Evolutionary conservation across 2,329 filamentous ascomycete species (phyloP).

Genomic region (Biscogniauxia mediterranea): DNA sequence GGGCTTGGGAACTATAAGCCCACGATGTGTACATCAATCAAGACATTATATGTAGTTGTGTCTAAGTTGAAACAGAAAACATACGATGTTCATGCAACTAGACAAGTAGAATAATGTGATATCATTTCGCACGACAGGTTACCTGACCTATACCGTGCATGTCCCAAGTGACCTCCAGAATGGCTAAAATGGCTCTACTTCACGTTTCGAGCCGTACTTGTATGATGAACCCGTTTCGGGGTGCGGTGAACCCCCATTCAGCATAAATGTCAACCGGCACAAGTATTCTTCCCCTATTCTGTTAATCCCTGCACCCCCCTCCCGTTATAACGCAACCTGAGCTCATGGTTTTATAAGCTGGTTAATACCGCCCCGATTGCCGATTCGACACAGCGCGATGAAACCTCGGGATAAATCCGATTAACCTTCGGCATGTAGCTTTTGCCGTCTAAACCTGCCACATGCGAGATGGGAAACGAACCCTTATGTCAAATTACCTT

Average conservation of each 20-base stretch:
- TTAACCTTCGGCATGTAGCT: no score
- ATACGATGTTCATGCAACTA: background rate
- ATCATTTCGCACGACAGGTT: background rate
- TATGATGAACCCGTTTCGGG: background rate
- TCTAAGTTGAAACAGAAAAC: background rate
- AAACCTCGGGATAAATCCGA: no score
- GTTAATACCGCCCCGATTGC: no score
- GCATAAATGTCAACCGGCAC: constrained; percentile 12
- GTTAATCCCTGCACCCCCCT: background rate
- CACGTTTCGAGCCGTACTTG: background rate
- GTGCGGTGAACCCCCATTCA: background rate
- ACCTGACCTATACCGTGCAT: background rate
- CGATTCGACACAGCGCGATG: no score
- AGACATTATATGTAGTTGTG: no score
- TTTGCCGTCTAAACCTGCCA: no score
- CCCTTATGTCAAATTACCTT: no score
- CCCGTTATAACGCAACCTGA: background rate
- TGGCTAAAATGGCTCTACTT: background rate
- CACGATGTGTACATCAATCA: background rate
- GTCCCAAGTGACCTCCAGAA: background rate
- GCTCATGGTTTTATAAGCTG: background rate
- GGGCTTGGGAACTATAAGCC: background rate
- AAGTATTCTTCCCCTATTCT: constrained; percentile 9
- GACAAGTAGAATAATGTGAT: background rate
- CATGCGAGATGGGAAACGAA: no score